These are phyloP conservation scores for Teratosphaeria nubilosa DNA, from an alignment of 2,329 filamentous ascomycete species.

Conservation along the genomic window DNA sequence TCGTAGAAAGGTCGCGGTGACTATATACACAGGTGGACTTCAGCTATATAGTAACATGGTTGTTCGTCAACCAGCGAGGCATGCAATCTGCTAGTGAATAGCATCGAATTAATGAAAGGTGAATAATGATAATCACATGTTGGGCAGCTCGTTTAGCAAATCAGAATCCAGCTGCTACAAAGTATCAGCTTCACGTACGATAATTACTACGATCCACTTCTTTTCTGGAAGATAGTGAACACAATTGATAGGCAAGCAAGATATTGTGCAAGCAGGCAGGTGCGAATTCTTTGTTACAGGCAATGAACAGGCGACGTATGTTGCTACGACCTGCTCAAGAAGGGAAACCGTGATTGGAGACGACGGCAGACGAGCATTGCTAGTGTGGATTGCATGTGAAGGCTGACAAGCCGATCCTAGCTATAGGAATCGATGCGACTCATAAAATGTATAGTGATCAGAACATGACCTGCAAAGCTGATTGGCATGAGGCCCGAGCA, in stretches of 20 bases:
- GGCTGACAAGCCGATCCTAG: background rate
- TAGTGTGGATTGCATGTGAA: background rate
- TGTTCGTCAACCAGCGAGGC: background rate
- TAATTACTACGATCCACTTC: background rate
- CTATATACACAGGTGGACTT: background rate
- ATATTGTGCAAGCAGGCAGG: background rate
- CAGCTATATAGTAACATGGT: background rate
- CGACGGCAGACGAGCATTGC: background rate
- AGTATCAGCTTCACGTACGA: background rate
- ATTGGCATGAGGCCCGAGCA: too few relatives aligned
- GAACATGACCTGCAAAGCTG: too few relatives aligned
- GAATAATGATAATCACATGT: background rate
- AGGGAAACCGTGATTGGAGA: background rate
- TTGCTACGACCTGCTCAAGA: background rate
- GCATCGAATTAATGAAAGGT: background rate
- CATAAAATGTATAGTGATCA: too few relatives aligned
- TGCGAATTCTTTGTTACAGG: background rate
- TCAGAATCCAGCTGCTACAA: background rate
- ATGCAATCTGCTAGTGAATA: background rate
- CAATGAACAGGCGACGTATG: background rate
- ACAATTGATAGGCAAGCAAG: background rate
- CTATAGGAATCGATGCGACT: too few relatives aligned
- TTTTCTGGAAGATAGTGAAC: background rate
- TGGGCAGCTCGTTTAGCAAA: background rate
- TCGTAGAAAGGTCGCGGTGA: background rate